Base-by-base conservation (phyloP, 192 early-diverging fungal genomes). In the Umbelopsis sp. region DNA sequence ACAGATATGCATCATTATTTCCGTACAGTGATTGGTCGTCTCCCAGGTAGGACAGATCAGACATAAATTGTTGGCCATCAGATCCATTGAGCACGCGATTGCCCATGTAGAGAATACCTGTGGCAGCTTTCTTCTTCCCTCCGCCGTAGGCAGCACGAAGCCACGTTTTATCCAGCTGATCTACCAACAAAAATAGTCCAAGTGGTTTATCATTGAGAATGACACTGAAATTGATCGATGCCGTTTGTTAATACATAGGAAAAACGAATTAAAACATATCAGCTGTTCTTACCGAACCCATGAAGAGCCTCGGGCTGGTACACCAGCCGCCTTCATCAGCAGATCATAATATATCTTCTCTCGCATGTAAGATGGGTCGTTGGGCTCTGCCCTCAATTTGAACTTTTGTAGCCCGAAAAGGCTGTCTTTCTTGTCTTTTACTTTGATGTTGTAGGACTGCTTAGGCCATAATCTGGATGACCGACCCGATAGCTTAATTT, bases 351-450 rank as follows among this genome's bases (percentile, higher is more conserved):
- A 35, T 13, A 78, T 41, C 45, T 70, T 69, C 23, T 78, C 76
- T 20, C 76, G 68, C 21, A 78, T 70, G 46, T 73, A 78, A 44
- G 68, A 70, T 12, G 76, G 76, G 30, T 78, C 76, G 16, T 27
- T 66, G 10, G 46, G 50, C 25, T 64, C 13, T 4, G 76, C 41
- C 21, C 76, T 47, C n/a, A 78, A 30, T 22, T 78, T 78, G 33
- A 78, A 44, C 37, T 73, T 73, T 27, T 65, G 49, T 7, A 58
- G 70, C 2, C 71, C 76, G n/a, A 48, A 64, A 12, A 78, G 52
- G 0, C 51, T 9, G 16, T 77, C 46, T 0, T 46, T 44, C 27
- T 67, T 30, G 30, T 66, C 52, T 35, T 76, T 71, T 16, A 78
- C 15, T 22, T 71, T 73, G 45, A 78, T 16, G 11, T 70, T 78